Percentiles rank a stretch among this genome's conserved stretches.
Conservation (phyloP, 2,329 filamentous ascomycete species). For the Ustilaginoidea virens region DNA sequence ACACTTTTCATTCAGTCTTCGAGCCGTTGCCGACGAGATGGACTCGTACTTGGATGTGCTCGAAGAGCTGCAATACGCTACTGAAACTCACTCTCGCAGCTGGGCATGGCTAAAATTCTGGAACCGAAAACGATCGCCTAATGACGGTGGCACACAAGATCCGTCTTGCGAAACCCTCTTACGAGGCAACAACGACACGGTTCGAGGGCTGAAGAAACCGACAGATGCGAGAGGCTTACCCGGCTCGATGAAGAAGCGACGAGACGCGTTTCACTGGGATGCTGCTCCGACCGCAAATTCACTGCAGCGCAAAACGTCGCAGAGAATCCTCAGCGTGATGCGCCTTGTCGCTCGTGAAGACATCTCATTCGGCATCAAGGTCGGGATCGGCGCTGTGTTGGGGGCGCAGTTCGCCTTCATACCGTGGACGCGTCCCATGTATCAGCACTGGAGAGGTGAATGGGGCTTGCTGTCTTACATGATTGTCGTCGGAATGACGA, state of each 20-base stretch:
- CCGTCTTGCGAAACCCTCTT: slow-evolving; percentile 27
- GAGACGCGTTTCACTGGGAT: slow-evolving; percentile 41
- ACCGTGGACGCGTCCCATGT: slow-evolving; percentile 59
- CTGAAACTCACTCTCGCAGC: slow-evolving; percentile 43
- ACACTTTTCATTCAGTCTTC: slow-evolving; percentile 84
- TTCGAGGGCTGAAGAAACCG: slow-evolving; percentile 30
- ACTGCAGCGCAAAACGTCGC: slow-evolving; percentile 28
- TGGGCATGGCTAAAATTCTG: slow-evolving; percentile 88
- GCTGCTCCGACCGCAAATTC: slow-evolving; percentile 31
- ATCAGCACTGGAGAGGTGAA: slow-evolving; percentile 82
- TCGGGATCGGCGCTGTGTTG: slow-evolving; percentile 74
- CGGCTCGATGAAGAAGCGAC: slow-evolving; percentile 32
- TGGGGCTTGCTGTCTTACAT: slow-evolving; percentile 96
- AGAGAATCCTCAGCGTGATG: slow-evolving; percentile 27
- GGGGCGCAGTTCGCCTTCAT: slow-evolving; percentile 87
- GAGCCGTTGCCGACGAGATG: slow-evolving; percentile 84
- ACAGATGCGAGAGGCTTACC: slow-evolving; percentile 41
- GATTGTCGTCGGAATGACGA: slow-evolving; percentile 96
- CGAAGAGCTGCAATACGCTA: slow-evolving; percentile 66
- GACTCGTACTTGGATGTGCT: slow-evolving; percentile 68
- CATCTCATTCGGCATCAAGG: slow-evolving; percentile 73
- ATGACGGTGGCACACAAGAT: slow-evolving; percentile 14
- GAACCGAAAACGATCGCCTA: slow-evolving; percentile 19
- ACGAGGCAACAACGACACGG: slow-evolving; percentile 21
- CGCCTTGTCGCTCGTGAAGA: slow-evolving; percentile 38